Conservation (phyloP, 108 stramenopile species). For the Seminavis robusta region DNA sequence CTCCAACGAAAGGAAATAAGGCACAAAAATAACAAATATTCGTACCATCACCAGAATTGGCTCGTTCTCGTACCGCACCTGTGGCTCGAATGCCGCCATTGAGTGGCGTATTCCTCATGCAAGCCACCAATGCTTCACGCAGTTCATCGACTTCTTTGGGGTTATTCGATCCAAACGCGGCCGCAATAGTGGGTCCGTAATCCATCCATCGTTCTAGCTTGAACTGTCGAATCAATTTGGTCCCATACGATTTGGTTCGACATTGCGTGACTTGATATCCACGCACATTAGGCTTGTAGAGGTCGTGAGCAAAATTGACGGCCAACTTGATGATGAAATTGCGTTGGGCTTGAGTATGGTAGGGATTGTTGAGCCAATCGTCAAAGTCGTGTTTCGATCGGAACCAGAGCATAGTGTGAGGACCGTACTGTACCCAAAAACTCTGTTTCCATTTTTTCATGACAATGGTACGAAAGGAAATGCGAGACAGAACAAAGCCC, state of each 20-base stretch:
- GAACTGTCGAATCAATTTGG: slow-evolving; percentile 83
- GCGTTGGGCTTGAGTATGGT: slow-evolving; percentile 65
- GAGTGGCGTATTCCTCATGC: slow-evolving; percentile 76
- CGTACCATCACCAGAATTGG: too few species aligned
- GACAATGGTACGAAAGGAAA: slow-evolving; percentile 85
- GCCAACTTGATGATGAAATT: slow-evolving; percentile 84
- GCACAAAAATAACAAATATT: too few species aligned
- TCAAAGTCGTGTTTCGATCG: slow-evolving; percentile 66
- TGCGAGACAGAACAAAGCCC: slow-evolving; percentile 80
- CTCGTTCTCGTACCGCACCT: slow-evolving; percentile 51
- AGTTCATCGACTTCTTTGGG: slow-evolving; percentile 73
- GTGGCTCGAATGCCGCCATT: slow-evolving; percentile 53
- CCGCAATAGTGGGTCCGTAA: slow-evolving; percentile 90
- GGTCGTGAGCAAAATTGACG: slow-evolving; percentile 85
- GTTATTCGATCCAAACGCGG: slow-evolving; percentile 82
- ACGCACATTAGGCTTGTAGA: slow-evolving; percentile 80
- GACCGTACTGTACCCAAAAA: slow-evolving; percentile 86
- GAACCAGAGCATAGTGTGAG: slow-evolving; percentile 78
- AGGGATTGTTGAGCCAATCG: slow-evolving; percentile 90
- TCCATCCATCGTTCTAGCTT: slow-evolving; percentile 92
- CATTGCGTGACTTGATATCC: slow-evolving; percentile 89
- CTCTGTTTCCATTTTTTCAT: slow-evolving; percentile 91
- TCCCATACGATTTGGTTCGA: slow-evolving; percentile 77
- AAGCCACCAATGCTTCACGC: slow-evolving; percentile 72
- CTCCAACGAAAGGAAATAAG: too few species aligned